Evolutionary conservation across 352 stramenopile species (phyloP), one percentile per base, ranked within the genome.

Genomic region (Pythium monospermum): DNA sequence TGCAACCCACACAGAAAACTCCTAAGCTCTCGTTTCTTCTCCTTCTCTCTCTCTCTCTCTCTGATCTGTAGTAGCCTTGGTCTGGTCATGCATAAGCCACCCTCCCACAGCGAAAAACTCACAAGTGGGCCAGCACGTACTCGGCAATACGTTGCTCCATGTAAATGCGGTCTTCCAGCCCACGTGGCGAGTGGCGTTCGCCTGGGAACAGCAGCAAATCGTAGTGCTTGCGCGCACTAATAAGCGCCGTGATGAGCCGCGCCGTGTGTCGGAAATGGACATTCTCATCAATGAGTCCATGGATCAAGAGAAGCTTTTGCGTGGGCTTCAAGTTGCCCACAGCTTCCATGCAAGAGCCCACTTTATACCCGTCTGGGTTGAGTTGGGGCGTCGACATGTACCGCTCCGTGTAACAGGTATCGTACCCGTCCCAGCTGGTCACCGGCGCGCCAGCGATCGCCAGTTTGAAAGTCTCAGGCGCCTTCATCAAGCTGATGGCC

Each of bases 181-280:
- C 82, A 45, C 95, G 87, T 7, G 94, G 96, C 27, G 91, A 98
- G 79, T 99, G 96, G 53, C 96, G 85, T 58, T 99, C 96, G 42
- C 95, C 82, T 6, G 96, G 95, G 68, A 99, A 98, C 23, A 98
- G 66, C 19, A 98, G 72, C 45, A 99, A 62, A 53, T 99, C 95
- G 68, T 99, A 99, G 50, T 91, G 83, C 73, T 98, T 98, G 25
- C 89, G 77, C 49, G 81, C 79, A 23, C 73, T 75, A 61, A 99
- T 98, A 26, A 99, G 68, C 51, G 87, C 74, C 53, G 98, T 97
- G 66, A 99, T 98, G 43, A 99, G 78, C 3, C 94, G 83, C 51
- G 96, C 91, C 19, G 96, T 98, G 73, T 99, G 96, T 33, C 96
- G 85, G 67, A 99, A 99, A 67, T 99, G 96, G 42, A 99, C 96